Evolutionary conservation across 495 filamentous ascomycete genomes (phyloP), one percentile per base, ranked within the genome.

Genomic region (Trichoderma erinaceum): DNA sequence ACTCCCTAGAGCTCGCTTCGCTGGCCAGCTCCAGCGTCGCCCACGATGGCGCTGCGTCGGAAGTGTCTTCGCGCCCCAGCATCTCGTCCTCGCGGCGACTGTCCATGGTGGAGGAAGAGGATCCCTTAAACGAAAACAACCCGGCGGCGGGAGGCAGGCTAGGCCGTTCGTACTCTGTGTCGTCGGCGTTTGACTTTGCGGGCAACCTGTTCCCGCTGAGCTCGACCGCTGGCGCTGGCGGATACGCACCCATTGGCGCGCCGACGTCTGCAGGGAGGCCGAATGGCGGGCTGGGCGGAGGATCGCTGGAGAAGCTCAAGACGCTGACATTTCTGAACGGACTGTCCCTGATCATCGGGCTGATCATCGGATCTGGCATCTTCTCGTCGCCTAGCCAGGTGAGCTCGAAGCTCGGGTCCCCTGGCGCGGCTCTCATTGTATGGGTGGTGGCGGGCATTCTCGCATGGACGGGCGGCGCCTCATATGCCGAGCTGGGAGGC

Each of bases 351-450:
- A 89, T 98, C 21, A 86, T 98, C 12, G 94, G 96, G 7, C 73
- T 99, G 63, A 95, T 97, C 75, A 98, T 99, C 71, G 95, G 95
- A n/a, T 93, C 91, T 21, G 95, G 95, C 2, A 97, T 99, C 73
- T 99, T 99, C 79, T 94, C 92, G 12, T 93, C 92, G 38, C 95
- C 95, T 0, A 92, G 90, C 70, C 92, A 97, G 78, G 96, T 99
- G 71, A 97, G 97, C 73, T 84, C 84, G 66, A 94, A 97, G 77
- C 93, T 89, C 32, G 96, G 96, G 29, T 97, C 94, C 35, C 93
- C 94, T 2, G 95, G 95, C 6, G 93, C 92, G 63, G 88, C 92
- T 8, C 80, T 99, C 66, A 86, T 98, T 23, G 88, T 97, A 7
- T 99, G 95, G 95, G 82, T 84, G 4, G 85, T 99, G 52, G 95